Conservation (phyloP, 1,139 yeast species). For the Nakaseomyces uthaithaninus region DNA sequence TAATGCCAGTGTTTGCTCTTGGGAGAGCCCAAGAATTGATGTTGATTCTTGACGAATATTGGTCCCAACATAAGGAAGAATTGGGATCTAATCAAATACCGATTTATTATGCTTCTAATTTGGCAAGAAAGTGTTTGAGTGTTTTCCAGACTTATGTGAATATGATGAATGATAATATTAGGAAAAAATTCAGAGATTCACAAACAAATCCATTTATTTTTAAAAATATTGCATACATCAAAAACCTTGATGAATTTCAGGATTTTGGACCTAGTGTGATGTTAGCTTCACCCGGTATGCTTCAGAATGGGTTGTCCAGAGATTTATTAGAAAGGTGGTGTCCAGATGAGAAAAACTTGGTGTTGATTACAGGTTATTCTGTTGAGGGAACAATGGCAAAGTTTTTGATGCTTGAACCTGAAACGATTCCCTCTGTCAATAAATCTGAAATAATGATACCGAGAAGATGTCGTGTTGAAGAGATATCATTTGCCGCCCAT, state of each 20-base stretch:
- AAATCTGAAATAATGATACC: slow-evolving; percentile 83
- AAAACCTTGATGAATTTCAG: slow-evolving; percentile 74
- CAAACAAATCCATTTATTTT: slow-evolving; percentile 83
- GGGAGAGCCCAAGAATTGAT: slow-evolving; percentile 95
- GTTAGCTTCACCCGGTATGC: slow-evolving; percentile 96
- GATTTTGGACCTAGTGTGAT: slow-evolving; percentile 96
- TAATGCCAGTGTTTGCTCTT: slow-evolving; percentile 89
- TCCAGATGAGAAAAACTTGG: slow-evolving; percentile 86
- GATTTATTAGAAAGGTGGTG: slow-evolving; percentile 93
- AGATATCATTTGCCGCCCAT: slow-evolving; percentile 96
- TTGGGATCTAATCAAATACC: slow-evolving; percentile 68
- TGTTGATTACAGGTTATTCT: slow-evolving; percentile 90
- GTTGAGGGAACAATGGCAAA: slow-evolving; percentile 99
- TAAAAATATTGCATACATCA: slow-evolving; percentile 72
- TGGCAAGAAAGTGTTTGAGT: slow-evolving; percentile 94
- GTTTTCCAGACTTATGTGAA: slow-evolving; percentile 94
- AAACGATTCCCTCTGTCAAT: slow-evolving; percentile 68
- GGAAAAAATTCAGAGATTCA: slow-evolving; percentile 68
- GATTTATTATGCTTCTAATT: slow-evolving; percentile 78
- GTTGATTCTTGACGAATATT: slow-evolving; percentile 85
- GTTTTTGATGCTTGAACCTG: slow-evolving; percentile 77
- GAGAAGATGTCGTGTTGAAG: slow-evolving; percentile 82
- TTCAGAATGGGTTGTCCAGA: slow-evolving; percentile 90
- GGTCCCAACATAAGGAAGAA: slow-evolving; percentile 73
- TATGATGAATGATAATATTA: slow-evolving; percentile 90